These are phyloP conservation scores for Macrolepiota albuminosa DNA, from an alignment of 768 basidiomycete species.

Conservation along the genomic window DNA sequence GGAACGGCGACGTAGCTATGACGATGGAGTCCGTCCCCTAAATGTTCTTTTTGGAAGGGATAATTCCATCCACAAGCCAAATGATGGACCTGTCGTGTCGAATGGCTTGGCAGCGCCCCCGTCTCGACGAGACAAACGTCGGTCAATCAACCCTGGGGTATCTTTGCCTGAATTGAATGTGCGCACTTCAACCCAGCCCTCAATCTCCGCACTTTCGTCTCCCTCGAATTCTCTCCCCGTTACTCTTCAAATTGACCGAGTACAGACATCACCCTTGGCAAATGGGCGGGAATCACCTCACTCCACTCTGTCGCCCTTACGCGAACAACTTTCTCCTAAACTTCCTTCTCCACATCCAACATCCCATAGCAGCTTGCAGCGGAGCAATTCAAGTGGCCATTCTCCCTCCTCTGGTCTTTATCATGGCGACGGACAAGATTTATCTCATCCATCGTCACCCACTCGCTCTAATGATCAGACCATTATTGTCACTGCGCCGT, in stretches of 20 bases:
- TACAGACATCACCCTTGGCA: conserved; percentile 21
- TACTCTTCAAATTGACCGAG: conserved; percentile 17
- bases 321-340: conserved; percentile 22
- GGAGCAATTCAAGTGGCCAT: conserved; percentile 18
- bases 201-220: conserved; percentile 26
- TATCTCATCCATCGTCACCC: conserved; percentile 31
- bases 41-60: conserved; percentile 30
- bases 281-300: conserved; percentile 22
- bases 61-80: conserved; percentile 13
- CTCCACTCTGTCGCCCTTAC: conserved; percentile 24
- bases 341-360: conserved; percentile 22
- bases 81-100: conserved; percentile 14
- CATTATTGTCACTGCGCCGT: conserved; percentile 30
- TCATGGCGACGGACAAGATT: conserved; percentile 14
- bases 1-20: conserved; percentile 37
- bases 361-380: conserved; percentile 26
- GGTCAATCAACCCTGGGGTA: conserved; percentile 46
- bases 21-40: conserved; percentile 40
- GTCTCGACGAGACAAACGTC: conserved; percentile 38
- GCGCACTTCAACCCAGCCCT: conserved; percentile 15
- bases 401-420: conserved; percentile 20
- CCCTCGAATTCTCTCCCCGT: conserved; percentile 24
- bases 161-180: conserved; percentile 29
- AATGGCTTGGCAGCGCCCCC: conserved; percentile 31
- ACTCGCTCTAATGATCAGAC: conserved; percentile 33